phyloP scores from a whole-genome alignment of 2,329 filamentous ascomycete species.

The Paraconiothyrium sp. region DNA sequence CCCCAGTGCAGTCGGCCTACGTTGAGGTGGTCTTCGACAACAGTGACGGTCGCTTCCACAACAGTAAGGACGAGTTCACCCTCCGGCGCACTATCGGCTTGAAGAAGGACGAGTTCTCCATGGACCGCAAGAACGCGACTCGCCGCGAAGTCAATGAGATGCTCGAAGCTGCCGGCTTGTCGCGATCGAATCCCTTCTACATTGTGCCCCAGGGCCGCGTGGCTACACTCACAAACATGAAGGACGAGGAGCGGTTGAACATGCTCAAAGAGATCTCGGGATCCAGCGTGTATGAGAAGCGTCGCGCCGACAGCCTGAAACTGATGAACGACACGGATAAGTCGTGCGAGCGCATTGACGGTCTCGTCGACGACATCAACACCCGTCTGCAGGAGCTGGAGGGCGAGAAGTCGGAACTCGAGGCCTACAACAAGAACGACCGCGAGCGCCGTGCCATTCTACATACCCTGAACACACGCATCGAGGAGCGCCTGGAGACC shows the following conservation, averaged over 20 bases:
- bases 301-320: conserved; percentile 89
- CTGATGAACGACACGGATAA: conserved; percentile 98
- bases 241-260: conserved; percentile 88
- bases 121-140: conserved; percentile 95
- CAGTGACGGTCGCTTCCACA: conserved; percentile 92
- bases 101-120: conserved; percentile 98
- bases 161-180: conserved; percentile 95
- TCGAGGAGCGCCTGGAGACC: conserved; percentile 80
- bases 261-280: conserved; percentile 97
- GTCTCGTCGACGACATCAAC: conserved; percentile 89
- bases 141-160: conserved; percentile 95
- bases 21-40: conserved; percentile 99
- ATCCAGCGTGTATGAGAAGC: conserved; percentile 94
- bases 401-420: conserved; percentile 95
- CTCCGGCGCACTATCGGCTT: conserved; percentile 93
- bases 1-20: conserved; percentile 98
- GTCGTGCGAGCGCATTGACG: conserved; percentile 94
- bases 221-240: conserved; percentile 97
- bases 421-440: conserved; percentile 94
- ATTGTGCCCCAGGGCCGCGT: conserved; percentile 98
- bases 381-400: conserved; percentile 89
- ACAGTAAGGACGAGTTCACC: conserved; percentile 89
- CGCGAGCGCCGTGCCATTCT: conserved; percentile 90
- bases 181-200: conserved; percentile 97
- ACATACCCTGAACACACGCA: conserved; percentile 91